Evolutionary conservation across 129 eudicot species (phyloP).

Genomic region (Deinandra increscens): DNA sequence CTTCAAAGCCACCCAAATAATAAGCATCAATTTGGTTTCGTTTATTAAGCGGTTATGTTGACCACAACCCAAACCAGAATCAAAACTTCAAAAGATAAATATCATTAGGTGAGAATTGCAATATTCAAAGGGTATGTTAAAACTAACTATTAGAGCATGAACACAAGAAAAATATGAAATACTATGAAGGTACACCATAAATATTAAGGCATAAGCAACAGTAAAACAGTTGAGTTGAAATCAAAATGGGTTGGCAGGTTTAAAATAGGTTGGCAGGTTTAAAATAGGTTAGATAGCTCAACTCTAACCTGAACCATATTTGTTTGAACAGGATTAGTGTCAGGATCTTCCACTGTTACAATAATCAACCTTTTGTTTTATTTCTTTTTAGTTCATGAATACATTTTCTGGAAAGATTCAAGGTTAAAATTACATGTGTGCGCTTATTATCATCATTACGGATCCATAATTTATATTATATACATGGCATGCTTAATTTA

Average conservation of each 20-base stretch:
- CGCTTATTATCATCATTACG: background rate
- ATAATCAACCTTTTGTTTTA: background rate
- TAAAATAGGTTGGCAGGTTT: background rate
- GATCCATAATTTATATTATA: background rate
- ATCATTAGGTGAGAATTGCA: background rate
- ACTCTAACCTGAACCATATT: background rate
- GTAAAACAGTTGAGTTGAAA: background rate
- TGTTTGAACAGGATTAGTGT: too few species aligned
- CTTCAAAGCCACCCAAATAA: background rate
- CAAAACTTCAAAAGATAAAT: too few species aligned
- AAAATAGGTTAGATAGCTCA: background rate
- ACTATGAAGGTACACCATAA: background rate
- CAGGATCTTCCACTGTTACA: background rate
- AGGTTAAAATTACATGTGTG: background rate
- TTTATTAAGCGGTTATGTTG: background rate
- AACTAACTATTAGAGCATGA: background rate
- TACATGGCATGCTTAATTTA: conserved; percentile 22
- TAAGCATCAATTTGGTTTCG: background rate
- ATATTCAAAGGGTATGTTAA: background rate
- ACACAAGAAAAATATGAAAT: background rate
- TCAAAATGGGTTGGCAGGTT: background rate
- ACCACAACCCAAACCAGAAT: background rate
- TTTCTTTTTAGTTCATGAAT: background rate
- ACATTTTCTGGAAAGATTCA: background rate
- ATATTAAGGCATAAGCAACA: background rate